Conservation (phyloP, 2,329 filamentous ascomycete genomes). For the Claviceps pazoutovae region DNA sequence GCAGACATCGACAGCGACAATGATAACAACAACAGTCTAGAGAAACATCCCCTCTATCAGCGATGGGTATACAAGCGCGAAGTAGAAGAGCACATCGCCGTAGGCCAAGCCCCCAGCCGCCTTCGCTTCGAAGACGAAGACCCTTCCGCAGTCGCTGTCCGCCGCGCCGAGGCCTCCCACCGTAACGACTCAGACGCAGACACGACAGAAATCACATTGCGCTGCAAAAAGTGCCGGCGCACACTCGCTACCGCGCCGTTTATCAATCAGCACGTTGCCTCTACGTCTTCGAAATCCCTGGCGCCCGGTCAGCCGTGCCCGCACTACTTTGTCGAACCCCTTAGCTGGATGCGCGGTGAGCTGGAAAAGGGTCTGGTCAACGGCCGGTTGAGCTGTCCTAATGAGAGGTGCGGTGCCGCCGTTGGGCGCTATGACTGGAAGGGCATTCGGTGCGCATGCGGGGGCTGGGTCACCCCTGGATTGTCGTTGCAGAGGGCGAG, state of each 20-base stretch:
- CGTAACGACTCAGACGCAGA: not conserved
- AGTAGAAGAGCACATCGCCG: constrained; percentile 45
- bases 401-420: constrained; percentile 60
- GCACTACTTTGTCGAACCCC: constrained; percentile 80
- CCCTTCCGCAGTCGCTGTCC: not conserved
- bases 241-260: constrained; percentile 44
- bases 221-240: constrained; percentile 84
- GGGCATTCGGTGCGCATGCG: constrained; percentile 83
- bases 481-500: constrained; percentile 74
- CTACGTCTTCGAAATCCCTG: not conserved
- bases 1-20: constrained; percentile 22
- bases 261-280: constrained; percentile 44
- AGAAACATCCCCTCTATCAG: constrained; percentile 63
- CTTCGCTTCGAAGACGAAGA: constrained; percentile 74
- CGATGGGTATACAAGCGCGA: constrained; percentile 47
- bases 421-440: constrained; percentile 95
- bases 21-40: constrained; percentile 20
- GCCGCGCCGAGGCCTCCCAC: not conserved
- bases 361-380: constrained; percentile 71
- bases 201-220: constrained; percentile 29
- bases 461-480: constrained; percentile 78
- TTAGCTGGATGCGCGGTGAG: constrained; percentile 86
- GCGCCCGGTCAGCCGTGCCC: constrained; percentile 39
- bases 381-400: constrained; percentile 74
- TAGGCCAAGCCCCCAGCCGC: constrained; percentile 66